phyloP scores from a whole-genome alignment of 192 early-diverging fungal species.

The Diversispora epigaea region DNA sequence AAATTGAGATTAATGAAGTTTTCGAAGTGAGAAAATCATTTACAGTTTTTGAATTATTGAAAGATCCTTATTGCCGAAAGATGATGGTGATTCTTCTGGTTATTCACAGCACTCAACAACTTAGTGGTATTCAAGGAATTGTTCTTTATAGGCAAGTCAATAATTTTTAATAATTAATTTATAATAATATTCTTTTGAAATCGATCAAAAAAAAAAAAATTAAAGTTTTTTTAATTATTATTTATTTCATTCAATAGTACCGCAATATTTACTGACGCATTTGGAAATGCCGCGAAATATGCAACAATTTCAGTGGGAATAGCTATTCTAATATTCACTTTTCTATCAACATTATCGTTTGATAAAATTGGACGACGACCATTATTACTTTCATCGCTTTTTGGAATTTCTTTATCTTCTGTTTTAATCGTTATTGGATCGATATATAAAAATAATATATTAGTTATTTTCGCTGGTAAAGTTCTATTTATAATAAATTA shows the following conservation, averaged over 20 bases:
- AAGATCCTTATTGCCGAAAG: slow-evolving; percentile 41
- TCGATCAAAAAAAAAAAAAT: not conserved
- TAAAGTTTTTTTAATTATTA: not conserved
- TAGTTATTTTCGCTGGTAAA: not conserved
- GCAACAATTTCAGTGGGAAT: slow-evolving; percentile 60
- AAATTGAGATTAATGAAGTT: not conserved
- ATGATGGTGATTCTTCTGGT: slow-evolving; percentile 64
- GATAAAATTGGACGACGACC: slow-evolving; percentile 68
- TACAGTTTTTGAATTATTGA: not conserved
- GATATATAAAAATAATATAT: not conserved
- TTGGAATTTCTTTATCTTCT: slow-evolving; percentile 61
- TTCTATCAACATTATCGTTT: slow-evolving; percentile 58
- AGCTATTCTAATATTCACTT: slow-evolving; percentile 61
- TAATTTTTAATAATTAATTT: not conserved
- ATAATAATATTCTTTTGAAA: too few relatives aligned
- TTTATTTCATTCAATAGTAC: slow-evolving; percentile 43
- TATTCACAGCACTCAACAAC: slow-evolving; percentile 77
- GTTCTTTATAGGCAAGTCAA: slow-evolving; percentile 65
- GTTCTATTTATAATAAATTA: not conserved
- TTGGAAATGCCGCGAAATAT: slow-evolving; percentile 55
- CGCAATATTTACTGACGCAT: slow-evolving; percentile 69
- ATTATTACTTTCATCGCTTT: slow-evolving; percentile 60
- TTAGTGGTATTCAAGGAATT: slow-evolving; percentile 82
- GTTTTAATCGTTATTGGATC: not conserved
- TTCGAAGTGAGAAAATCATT: slow-evolving; percentile 1